A percentile compares a stretch with the other conserved stretches of the same genome.
These are phyloP conservation scores for Clitoria ternatea DNA, from an alignment of 306 rosid genomes.

Conservation along the genomic window DNA sequence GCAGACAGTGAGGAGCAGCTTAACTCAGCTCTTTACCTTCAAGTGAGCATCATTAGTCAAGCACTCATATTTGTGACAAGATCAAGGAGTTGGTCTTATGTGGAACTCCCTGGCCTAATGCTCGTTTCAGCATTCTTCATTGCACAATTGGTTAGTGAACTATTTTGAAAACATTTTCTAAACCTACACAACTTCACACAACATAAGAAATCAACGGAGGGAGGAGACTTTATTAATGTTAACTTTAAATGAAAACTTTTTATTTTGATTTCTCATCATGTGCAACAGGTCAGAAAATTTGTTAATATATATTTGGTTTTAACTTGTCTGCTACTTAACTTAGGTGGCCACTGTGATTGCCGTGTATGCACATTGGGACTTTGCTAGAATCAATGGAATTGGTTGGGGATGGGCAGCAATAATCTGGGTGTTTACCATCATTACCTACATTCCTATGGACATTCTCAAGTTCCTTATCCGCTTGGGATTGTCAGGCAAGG, in stretches of 20 bases:
- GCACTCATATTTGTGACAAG: conserved; percentile 92
- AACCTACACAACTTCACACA: too few relatives aligned
- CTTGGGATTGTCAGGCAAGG: conserved; percentile 53
- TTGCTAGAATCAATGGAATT: conserved; percentile 70
- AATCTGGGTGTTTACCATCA: conserved; percentile 71
- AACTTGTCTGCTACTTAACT: conserved; percentile 7
- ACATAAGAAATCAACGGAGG: too few relatives aligned
- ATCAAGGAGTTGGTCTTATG: conserved; percentile 83
- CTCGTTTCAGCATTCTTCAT: conserved; percentile 61
- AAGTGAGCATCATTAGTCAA: conserved; percentile 91
- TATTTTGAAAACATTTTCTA: not conserved
- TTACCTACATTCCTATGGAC: conserved; percentile 84
- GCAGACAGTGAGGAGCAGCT: conserved; percentile 33
- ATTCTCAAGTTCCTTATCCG: conserved; percentile 65
- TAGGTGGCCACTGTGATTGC: conserved; percentile 79
- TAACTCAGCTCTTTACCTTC: conserved; percentile 86
- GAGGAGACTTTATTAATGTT: too few relatives aligned
- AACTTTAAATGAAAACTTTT: too few relatives aligned
- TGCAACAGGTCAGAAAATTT: too few relatives aligned
- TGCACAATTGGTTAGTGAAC: conserved; percentile 69
- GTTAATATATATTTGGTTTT: not conserved
- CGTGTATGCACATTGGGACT: conserved; percentile 70
- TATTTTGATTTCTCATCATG: too few relatives aligned
- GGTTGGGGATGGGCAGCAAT: conserved; percentile 93
- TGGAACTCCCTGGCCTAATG: conserved; percentile 72